Evolutionary conservation across 352 stramenopile genomes (phyloP).

Genomic region (Globisporangium radiosum): DNA sequence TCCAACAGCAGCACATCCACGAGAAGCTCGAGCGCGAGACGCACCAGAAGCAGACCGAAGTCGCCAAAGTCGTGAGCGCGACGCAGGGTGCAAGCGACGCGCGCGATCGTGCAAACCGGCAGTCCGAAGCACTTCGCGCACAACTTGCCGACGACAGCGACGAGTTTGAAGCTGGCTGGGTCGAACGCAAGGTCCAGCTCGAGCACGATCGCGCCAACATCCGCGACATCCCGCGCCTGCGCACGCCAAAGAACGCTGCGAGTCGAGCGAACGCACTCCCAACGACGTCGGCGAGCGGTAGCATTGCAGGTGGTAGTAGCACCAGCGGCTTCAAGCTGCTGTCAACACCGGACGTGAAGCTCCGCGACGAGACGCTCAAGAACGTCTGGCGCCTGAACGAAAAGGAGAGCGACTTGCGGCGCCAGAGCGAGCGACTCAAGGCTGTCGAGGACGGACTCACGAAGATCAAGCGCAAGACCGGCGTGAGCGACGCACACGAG

Average conservation of each 20-base stretch:
- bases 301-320: conserved; percentile 1
- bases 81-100: conserved; percentile 79
- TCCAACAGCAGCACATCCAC: conserved; percentile 67
- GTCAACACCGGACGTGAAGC: conserved; percentile 58
- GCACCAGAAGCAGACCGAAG: conserved; percentile 77
- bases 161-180: conserved; percentile 83
- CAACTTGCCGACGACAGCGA: conserved; percentile 75
- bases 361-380: conserved; percentile 73
- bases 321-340: conserved; percentile 43
- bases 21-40: conserved; percentile 82
- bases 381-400: conserved; percentile 68
- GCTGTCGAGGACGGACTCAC: conserved; percentile 74
- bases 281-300: background rate
- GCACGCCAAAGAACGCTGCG: conserved; percentile 47
- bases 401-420: conserved; percentile 68
- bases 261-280: background rate
- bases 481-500: conserved; percentile 74
- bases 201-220: conserved; percentile 78
- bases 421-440: conserved; percentile 61
- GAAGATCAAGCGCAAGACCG: conserved; percentile 88
- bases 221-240: conserved; percentile 60
- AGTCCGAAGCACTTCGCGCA: conserved; percentile 66
- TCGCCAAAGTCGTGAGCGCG: conserved; percentile 62
- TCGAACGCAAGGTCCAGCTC: conserved; percentile 77
- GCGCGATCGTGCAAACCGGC: conserved; percentile 75